Conservation (phyloP, 495 filamentous ascomycete genomes). For the Penicillium taxi region DNA sequence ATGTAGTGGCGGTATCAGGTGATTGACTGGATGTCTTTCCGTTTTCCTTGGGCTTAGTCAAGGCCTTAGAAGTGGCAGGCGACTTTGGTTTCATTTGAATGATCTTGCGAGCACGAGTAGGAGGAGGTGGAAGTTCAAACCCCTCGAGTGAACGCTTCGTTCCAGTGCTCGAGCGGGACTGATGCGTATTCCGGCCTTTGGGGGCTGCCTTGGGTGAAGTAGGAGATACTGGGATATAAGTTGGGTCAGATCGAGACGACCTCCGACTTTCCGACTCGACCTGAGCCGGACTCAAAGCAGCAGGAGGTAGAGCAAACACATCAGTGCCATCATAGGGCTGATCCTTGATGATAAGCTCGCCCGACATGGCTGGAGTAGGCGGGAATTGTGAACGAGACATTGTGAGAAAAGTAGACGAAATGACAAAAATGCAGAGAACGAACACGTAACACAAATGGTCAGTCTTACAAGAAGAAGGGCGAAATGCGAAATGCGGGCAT, state of each 20-base stretch:
- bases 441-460: too few relatives aligned
- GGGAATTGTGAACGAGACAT: constrained; percentile 69
- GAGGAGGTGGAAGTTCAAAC: constrained; percentile 83
- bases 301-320: constrained; percentile 75
- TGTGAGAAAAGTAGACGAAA: constrained; percentile 13
- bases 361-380: constrained; percentile 78
- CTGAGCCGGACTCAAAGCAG: constrained; percentile 51
- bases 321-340: constrained; percentile 49
- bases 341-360: constrained; percentile 73
- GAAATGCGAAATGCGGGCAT: too few relatives aligned
- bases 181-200: constrained; percentile 39
- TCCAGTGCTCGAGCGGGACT: constrained; percentile 47
- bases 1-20: constrained; percentile 16
- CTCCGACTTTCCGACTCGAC: constrained; percentile 34
- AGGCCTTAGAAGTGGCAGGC: constrained; percentile 18
- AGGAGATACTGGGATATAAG: constrained; percentile 49
- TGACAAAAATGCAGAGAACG: not conserved
- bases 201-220: constrained; percentile 40
- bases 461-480: too few relatives aligned
- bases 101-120: constrained; percentile 86
- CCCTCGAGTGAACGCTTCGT: constrained; percentile 43
- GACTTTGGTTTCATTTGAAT: constrained; percentile 84
- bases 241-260: constrained; percentile 36
- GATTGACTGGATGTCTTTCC: constrained; percentile 18
- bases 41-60: constrained; percentile 20